Conservation (phyloP, 73 alveolate species). For the Paramecium tetraurelia region DNA sequence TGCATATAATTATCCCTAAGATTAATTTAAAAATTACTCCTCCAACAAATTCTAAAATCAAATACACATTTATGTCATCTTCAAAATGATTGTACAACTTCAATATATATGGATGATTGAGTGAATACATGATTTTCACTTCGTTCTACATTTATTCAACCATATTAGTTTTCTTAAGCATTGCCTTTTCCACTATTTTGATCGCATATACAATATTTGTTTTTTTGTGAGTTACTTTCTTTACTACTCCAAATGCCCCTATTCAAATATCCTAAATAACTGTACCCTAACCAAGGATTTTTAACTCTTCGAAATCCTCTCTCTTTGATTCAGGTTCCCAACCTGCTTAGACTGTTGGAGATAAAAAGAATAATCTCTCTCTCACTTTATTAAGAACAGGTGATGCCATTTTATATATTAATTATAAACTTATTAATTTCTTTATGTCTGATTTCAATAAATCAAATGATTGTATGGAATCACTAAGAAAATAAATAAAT, state of each 20-base stretch:
- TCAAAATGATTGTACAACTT: constrained; percentile 79
- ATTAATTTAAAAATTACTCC: constrained; percentile 43
- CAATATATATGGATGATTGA: constrained; percentile 75
- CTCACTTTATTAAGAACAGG: constrained; percentile 39
- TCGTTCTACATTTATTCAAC: constrained; percentile 78
- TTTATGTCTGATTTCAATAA: not conserved
- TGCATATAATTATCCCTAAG: constrained; percentile 56
- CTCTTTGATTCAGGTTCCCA: constrained; percentile 56
- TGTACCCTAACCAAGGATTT: constrained; percentile 46
- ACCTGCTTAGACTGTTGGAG: constrained; percentile 60
- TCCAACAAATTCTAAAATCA: constrained; percentile 76
- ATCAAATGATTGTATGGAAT: too few relatives aligned
- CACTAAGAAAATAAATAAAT: not conserved
- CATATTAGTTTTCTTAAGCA: constrained; percentile 72
- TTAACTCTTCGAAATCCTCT: constrained; percentile 43
- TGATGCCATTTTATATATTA: not conserved
- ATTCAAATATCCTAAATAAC: not conserved
- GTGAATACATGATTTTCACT: constrained; percentile 78
- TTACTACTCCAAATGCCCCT: constrained; percentile 89
- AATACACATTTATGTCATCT: constrained; percentile 78
- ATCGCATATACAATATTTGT: constrained; percentile 82
- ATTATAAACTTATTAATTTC: not conserved
- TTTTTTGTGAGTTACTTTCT: constrained; percentile 75
- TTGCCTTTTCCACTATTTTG: constrained; percentile 75
- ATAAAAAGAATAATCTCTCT: constrained; percentile 54